These are phyloP conservation scores for Sordaria brevicollis DNA, from an alignment of 495 filamentous ascomycete genomes.

Conservation along the genomic window DNA sequence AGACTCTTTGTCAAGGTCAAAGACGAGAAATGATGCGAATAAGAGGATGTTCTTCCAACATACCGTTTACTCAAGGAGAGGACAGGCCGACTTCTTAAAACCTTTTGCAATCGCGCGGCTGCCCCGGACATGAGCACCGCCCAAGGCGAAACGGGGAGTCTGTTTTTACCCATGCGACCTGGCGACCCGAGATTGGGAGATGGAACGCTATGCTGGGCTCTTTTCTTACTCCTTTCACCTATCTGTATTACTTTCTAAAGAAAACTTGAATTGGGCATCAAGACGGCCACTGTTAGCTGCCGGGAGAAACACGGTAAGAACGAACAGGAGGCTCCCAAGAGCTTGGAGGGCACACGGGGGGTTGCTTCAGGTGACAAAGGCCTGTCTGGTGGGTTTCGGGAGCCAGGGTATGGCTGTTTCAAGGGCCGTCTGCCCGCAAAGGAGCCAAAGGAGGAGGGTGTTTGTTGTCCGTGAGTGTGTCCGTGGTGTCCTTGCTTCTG, in stretches of 20 bases:
- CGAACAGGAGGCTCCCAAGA: neutral
- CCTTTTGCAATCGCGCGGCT: neutral
- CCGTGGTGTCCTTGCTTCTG: neutral
- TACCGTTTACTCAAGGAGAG: neutral
- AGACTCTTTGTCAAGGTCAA: neutral
- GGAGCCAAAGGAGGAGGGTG: neutral
- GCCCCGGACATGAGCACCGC: neutral
- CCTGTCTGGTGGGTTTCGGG: neutral
- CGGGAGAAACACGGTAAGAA: neutral
- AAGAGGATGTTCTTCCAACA: neutral
- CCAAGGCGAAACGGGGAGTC: neutral
- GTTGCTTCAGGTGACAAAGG: neutral
- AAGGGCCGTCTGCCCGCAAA: neutral
- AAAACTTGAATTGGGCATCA: neutral
- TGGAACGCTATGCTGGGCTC: neutral
- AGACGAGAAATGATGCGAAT: neutral
- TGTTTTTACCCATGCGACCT: neutral
- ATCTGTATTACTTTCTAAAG: neutral
- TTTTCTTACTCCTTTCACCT: neutral
- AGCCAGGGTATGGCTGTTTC: neutral
- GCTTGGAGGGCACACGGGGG: too few relatives aligned
- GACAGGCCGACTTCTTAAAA: neutral
- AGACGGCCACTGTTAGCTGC: neutral
- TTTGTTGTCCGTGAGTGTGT: neutral
- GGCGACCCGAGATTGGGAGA: neutral